phyloP scores from a whole-genome alignment of 768 basidiomycete genomes.

The Strobilomyces dryophilus region DNA sequence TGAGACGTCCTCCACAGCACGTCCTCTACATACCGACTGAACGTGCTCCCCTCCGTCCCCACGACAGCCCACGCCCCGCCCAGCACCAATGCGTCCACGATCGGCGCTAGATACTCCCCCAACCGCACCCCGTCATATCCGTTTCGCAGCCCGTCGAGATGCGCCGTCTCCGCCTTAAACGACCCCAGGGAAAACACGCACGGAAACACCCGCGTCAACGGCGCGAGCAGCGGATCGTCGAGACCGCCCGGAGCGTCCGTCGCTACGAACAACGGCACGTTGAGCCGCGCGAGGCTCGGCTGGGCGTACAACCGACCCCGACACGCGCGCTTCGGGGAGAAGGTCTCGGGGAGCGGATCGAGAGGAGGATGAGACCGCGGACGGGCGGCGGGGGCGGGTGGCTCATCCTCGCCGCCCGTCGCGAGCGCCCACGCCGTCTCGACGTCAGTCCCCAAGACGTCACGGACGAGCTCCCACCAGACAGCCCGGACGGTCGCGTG shows the following conservation, averaged over 20 bases:
- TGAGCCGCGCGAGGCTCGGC: constrained; percentile 37
- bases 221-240: constrained; percentile 39
- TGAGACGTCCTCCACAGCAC: constrained; percentile 64
- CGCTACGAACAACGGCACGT: constrained; percentile 61
- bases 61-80: constrained; percentile 53
- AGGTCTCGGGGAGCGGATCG: constrained; percentile 17
- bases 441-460: constrained; percentile 40
- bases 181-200: constrained; percentile 58
- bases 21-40: constrained; percentile 64
- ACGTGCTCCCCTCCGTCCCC: constrained; percentile 74
- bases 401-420: background rate
- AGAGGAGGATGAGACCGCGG: constrained; percentile 24
- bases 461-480: constrained; percentile 57
- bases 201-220: constrained; percentile 54
- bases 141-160: constrained; percentile 38
- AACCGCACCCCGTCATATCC: constrained; percentile 47
- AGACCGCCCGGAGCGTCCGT: constrained; percentile 49
- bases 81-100: constrained; percentile 70
- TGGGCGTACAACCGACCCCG: constrained; percentile 35
- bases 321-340: constrained; percentile 31
- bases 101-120: constrained; percentile 48
- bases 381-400: no score
- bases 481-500: constrained; percentile 40
- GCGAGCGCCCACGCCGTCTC: constrained; percentile 34
- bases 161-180: constrained; percentile 34